A percentile compares a stretch with the other conserved stretches of the same genome.
phyloP scores from a whole-genome alignment of 805 yeast species.

The Ogataea glucozyma region DNA sequence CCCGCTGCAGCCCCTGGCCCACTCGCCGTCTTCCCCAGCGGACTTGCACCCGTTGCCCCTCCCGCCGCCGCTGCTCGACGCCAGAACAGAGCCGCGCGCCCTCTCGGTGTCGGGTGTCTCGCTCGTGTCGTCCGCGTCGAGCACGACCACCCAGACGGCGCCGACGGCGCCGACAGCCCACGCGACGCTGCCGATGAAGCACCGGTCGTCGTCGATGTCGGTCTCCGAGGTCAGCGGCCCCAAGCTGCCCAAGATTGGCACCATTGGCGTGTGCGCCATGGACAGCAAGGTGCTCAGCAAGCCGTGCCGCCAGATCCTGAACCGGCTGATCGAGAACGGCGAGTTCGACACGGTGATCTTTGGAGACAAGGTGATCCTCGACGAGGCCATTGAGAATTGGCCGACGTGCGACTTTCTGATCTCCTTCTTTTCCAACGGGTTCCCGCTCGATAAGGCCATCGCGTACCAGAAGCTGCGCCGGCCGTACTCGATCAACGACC shows the following conservation, averaged over 20 bases:
- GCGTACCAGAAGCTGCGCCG: slow-evolving; percentile 83
- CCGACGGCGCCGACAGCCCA: too few relatives aligned
- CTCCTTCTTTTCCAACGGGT: slow-evolving; percentile 92
- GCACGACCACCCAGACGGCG: too few relatives aligned
- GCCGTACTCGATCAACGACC: slow-evolving; percentile 87
- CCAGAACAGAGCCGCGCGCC: slow-evolving; percentile 14
- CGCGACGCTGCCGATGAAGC: slow-evolving; percentile 20
- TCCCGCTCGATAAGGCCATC: slow-evolving; percentile 95
- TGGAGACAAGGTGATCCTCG: slow-evolving; percentile 95
- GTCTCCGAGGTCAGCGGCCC: slow-evolving; percentile 46
- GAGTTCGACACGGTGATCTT: slow-evolving; percentile 96
- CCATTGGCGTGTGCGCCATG: slow-evolving; percentile 98
- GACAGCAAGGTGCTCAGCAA: slow-evolving; percentile 94
- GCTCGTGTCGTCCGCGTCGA: too few relatives aligned
- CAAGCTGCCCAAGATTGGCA: slow-evolving; percentile 74
- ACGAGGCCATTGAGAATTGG: slow-evolving; percentile 94
- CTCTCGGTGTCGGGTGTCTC: slow-evolving; percentile 14
- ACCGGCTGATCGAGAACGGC: slow-evolving; percentile 84
- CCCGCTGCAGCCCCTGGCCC: slow-evolving; percentile 4
- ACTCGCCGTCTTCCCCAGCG: background rate
- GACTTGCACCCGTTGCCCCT: slow-evolving; percentile 4
- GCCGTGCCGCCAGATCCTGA: slow-evolving; percentile 90
- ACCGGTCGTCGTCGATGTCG: slow-evolving; percentile 35
- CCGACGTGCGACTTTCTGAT: slow-evolving; percentile 97
- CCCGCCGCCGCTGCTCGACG: slow-evolving; percentile 5